Percentiles rank a stretch among this genome's conserved stretches.
Conservation (phyloP, 2,329 filamentous ascomycete genomes). For the Zarea fungicola region DNA sequence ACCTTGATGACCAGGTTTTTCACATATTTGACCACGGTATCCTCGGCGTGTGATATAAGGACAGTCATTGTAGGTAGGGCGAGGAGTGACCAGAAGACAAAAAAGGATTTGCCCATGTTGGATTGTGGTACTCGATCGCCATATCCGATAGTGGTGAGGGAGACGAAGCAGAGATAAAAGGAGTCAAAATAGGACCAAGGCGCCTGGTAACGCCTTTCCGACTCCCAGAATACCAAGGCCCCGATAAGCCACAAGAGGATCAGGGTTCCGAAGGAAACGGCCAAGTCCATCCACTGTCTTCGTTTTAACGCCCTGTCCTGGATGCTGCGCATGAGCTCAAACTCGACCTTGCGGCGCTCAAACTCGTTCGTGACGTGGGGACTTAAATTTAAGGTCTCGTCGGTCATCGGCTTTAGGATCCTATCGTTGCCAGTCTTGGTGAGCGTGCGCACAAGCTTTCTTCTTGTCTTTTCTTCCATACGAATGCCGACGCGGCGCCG, state of each 20-base stretch:
- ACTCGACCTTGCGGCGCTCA: constrained; percentile 63
- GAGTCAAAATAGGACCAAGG: constrained; percentile 71
- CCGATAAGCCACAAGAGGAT: constrained; percentile 74
- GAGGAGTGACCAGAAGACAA: constrained; percentile 87
- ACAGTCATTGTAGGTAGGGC: constrained; percentile 86
- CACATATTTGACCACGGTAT: constrained; percentile 68
- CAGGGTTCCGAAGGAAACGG: constrained; percentile 63
- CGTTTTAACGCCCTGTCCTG: constrained; percentile 60
- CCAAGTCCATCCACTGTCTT: constrained; percentile 69
- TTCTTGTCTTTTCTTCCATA: constrained; percentile 55
- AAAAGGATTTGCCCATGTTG: constrained; percentile 76
- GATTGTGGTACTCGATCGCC: constrained; percentile 74
- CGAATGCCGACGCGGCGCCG: constrained; percentile 49
- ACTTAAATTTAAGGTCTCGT: constrained; percentile 5
- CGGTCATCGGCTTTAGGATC: constrained; percentile 44
- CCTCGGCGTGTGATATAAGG: constrained; percentile 75
- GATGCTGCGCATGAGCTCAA: constrained; percentile 75
- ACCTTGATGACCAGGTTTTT: constrained; percentile 51
- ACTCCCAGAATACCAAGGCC: constrained; percentile 63
- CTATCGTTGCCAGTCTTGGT: constrained; percentile 39
- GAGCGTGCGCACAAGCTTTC: constrained; percentile 41
- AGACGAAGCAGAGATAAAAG: constrained; percentile 82
- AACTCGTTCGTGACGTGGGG: constrained; percentile 35
- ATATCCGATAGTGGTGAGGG: constrained; percentile 80
- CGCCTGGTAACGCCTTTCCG: constrained; percentile 46